Evolutionary conservation across 108 stramenopile genomes (phyloP).

Genomic region (Pseudonitzschia delicatissima): DNA sequence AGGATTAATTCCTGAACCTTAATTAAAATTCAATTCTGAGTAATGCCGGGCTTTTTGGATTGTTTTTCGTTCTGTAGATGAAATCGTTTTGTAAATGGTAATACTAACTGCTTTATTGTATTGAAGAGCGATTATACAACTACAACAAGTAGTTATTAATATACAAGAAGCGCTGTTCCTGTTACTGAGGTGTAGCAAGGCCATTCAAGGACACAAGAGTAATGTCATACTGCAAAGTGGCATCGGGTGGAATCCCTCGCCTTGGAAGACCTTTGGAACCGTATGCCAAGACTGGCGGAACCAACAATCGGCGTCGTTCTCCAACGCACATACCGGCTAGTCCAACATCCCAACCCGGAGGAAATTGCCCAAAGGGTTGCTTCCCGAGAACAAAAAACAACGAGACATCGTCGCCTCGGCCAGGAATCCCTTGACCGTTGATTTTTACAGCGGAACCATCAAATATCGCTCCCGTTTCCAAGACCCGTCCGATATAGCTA

Average conservation of each 20-base stretch:
- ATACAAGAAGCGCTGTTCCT: background rate
- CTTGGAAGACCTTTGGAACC: slow-evolving; percentile 68
- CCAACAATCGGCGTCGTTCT: slow-evolving; percentile 69
- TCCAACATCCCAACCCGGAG: slow-evolving; percentile 86
- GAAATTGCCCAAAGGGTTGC: slow-evolving; percentile 88
- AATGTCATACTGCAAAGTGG: slow-evolving; percentile 79
- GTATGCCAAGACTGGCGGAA: slow-evolving; percentile 82
- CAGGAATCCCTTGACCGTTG: slow-evolving; percentile 72
- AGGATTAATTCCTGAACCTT: too few species aligned
- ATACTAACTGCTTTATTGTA: too few species aligned
- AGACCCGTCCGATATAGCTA: slow-evolving; percentile 63
- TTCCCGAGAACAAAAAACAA: slow-evolving; percentile 84
- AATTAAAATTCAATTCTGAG: too few species aligned
- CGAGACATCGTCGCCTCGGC: slow-evolving; percentile 79
- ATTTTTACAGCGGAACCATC: slow-evolving; percentile 80
- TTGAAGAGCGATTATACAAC: too few species aligned
- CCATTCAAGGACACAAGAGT: slow-evolving; percentile 83
- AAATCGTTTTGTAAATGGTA: too few species aligned
- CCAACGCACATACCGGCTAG: slow-evolving; percentile 65
- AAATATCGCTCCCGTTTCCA: slow-evolving; percentile 74
- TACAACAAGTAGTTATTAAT: too few species aligned
- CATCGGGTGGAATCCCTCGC: slow-evolving; percentile 80
- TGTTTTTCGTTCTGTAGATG: too few species aligned
- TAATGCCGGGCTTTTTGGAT: too few species aligned
- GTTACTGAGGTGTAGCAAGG: slow-evolving; percentile 70